Evolutionary conservation across 2,329 filamentous ascomycete species (phyloP).

Genomic region (Cucurbitaria berberidis): DNA sequence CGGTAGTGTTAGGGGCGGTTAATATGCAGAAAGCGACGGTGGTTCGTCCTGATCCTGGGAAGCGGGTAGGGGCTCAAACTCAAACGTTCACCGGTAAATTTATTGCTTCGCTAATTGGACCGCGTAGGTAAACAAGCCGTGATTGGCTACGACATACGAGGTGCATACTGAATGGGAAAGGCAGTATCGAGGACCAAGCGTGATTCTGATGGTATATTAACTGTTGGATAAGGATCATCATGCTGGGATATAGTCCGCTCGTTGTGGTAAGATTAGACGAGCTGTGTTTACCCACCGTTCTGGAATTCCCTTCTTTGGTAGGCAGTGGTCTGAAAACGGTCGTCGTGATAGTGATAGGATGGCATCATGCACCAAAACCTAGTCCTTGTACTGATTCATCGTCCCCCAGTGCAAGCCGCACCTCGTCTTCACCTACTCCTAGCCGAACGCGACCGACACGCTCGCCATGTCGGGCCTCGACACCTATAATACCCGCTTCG

Average conservation of each 20-base stretch:
- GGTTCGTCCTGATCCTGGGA: slow-evolving; percentile 10
- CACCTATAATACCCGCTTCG: slow-evolving; percentile 83
- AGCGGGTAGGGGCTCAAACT: slow-evolving; percentile 8
- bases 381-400: slow-evolving; percentile 85
- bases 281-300: slow-evolving; percentile 5
- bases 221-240: slow-evolving; percentile 7
- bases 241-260: slow-evolving; percentile 4
- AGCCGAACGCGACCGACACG: slow-evolving; percentile 86
- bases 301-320: slow-evolving; percentile 1
- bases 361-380: slow-evolving; percentile 53
- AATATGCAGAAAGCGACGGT: slow-evolving; percentile 2
- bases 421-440: slow-evolving; percentile 87
- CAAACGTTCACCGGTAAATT: slow-evolving; percentile 14
- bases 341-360: neutral
- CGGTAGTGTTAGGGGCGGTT: slow-evolving; percentile 3
- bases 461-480: slow-evolving; percentile 80
- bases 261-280: neutral
- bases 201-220: slow-evolving; percentile 5
- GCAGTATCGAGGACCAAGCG: slow-evolving; percentile 4
- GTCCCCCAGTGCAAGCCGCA: slow-evolving; percentile 84
- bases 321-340: neutral
- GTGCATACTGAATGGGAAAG: slow-evolving; percentile 3
- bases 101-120: slow-evolving; percentile 6
- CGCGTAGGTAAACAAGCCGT: neutral
- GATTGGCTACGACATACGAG: slow-evolving; percentile 1